phyloP scores from a whole-genome alignment of 768 basidiomycete species.

The Leccinum uliginosum region DNA sequence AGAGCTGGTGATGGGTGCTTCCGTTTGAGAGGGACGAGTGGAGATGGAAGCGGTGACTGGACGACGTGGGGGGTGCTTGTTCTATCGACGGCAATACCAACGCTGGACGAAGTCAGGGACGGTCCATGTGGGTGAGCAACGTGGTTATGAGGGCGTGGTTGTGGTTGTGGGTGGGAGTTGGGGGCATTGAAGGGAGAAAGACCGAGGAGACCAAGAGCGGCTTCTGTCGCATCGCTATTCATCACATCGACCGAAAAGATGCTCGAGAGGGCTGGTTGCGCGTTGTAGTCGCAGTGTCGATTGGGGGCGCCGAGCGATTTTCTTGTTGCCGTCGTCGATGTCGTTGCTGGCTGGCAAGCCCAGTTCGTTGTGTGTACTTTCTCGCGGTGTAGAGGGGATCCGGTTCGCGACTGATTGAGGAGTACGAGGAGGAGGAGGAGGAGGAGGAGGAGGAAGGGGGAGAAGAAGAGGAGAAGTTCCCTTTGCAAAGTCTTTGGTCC shows the following conservation, averaged over 20 bases:
- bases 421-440: too few relatives aligned
- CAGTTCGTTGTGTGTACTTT: slow-evolving; percentile 1
- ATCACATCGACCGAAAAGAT: slow-evolving; percentile 26
- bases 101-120: slow-evolving; percentile 21
- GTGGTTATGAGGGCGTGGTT: slow-evolving; percentile 23
- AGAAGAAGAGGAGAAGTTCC: slow-evolving; percentile 7
- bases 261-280: slow-evolving; percentile 2
- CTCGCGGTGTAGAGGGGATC: too few relatives aligned
- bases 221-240: slow-evolving; percentile 56
- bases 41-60: slow-evolving; percentile 22
- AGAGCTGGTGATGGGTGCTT: slow-evolving; percentile 29
- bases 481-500: slow-evolving; percentile 17
- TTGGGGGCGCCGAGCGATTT: slow-evolving; percentile 14
- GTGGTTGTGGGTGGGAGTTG: slow-evolving; percentile 24
- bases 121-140: slow-evolving; percentile 25
- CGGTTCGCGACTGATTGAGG: too few relatives aligned
- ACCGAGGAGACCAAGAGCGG: slow-evolving; percentile 53
- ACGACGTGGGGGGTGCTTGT: slow-evolving; percentile 16
- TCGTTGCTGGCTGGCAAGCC: not conserved
- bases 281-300: slow-evolving; percentile 13
- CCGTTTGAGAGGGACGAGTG: slow-evolving; percentile 40
- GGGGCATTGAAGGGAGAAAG: slow-evolving; percentile 38
- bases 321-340: slow-evolving; percentile 11
- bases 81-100: slow-evolving; percentile 26
- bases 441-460: slow-evolving; percentile 3